Conservation (phyloP, 1,284 basidiomycete species). For the Ceratobasidium papillatum region DNA sequence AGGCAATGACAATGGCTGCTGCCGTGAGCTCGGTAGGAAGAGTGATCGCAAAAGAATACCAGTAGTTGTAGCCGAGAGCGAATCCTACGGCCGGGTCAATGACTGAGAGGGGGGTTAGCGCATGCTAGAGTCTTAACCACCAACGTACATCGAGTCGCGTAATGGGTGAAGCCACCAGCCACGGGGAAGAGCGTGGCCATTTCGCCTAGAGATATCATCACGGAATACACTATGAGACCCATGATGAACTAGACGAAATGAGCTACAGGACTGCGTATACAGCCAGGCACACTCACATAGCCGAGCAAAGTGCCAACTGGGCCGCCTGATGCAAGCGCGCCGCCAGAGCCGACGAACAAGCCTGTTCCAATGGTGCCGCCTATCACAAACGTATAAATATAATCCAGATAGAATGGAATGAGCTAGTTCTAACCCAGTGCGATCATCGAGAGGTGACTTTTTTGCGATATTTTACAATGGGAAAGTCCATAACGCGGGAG, state of each 20-base stretch:
- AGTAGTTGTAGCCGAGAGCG: slow-evolving; percentile 64
- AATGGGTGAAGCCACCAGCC: slow-evolving; percentile 53
- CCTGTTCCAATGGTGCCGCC: slow-evolving; percentile 62
- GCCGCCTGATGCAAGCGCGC: slow-evolving; percentile 56
- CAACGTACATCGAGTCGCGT: slow-evolving; percentile 36
- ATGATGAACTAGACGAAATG: background rate
- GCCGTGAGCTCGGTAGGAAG: slow-evolving; percentile 51
- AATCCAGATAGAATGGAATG: no score
- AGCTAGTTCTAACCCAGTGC: no score
- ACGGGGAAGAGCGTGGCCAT: slow-evolving; percentile 57
- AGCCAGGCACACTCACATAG: slow-evolving; percentile 51
- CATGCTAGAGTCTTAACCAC: background rate
- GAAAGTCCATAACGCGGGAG: no score
- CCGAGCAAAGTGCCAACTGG: slow-evolving; percentile 56
- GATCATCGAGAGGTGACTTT: background rate
- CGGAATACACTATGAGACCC: slow-evolving; percentile 53
- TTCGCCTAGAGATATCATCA: slow-evolving; percentile 55
- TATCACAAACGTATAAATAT: no score
- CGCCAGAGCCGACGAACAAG: slow-evolving; percentile 58
- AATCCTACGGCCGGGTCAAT: slow-evolving; percentile 62
- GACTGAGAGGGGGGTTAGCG: background rate
- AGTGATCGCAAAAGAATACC: slow-evolving; percentile 56
- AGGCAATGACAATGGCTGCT: slow-evolving; percentile 53
- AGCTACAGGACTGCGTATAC: background rate
- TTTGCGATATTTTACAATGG: no score